Evolutionary conservation across 1,284 basidiomycete genomes (phyloP), one percentile per base, ranked within the genome.

Genomic region (Trametes versicolor): DNA sequence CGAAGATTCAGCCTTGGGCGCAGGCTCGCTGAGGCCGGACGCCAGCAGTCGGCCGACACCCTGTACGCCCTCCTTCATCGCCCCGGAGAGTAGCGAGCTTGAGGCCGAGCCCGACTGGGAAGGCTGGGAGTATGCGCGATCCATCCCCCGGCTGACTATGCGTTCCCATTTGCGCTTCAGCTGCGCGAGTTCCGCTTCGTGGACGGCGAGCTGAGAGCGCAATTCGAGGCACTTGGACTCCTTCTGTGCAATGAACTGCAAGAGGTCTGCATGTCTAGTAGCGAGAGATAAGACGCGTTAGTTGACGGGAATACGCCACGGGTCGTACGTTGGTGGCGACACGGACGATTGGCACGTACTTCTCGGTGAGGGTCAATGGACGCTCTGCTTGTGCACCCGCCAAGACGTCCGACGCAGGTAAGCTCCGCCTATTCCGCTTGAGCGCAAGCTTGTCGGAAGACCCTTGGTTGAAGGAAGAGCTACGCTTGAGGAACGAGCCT

Each of bases 141-240:
- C 83, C 68, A 88, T 83, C 21, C 88, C 87, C 25, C 86, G 82
- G 69, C 83, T 85, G 48, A 94, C 86, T 63, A 94, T 92, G 43
- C 86, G 84, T 74, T 91, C 91, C 92, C 92, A 94, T 75, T 89
- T 91, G 65, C 85, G 86, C 80, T 94, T 94, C 58, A 94, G 79
- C 73, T 90, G 84, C 0, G 83, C 73, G 0, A 94, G 81, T 71
- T 94, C 92, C 1, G 82, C 82, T 77, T 94, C 92, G 70, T 93
- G 90, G 9, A 77, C 73, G 12, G 83, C 82, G 2, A 94, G 84
- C 70, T 92, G 91, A 4, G 88, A 86, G 17, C 91, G 87, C 43
- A 94, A 80, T 64, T 94, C 92, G 49, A 93, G 83, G 69, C 91
- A 93, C 75, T 88, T 91, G 0, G 90, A 86, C 73, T 94, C 92